phyloP scores from a whole-genome alignment of 2,329 filamentous ascomycete species.

The Chalaropsis thielavioides region DNA sequence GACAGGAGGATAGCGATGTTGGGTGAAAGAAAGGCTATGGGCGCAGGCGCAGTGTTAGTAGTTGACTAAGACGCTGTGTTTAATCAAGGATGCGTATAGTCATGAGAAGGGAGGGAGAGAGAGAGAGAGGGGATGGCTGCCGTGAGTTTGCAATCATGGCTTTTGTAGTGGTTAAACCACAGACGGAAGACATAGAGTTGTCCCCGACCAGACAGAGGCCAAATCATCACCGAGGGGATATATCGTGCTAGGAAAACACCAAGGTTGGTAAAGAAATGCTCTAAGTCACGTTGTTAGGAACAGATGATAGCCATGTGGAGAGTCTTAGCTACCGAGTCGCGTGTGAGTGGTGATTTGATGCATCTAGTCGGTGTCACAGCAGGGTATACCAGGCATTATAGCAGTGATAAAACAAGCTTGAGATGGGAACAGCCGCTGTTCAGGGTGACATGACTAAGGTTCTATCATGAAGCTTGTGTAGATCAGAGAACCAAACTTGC shows the following conservation, averaged over 20 bases:
- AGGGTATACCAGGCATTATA: background rate
- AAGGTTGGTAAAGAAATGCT: background rate
- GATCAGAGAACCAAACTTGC: background rate
- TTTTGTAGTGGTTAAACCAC: background rate
- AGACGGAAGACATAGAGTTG: background rate
- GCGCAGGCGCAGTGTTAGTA: background rate
- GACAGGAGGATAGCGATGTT: slow-evolving; percentile 13
- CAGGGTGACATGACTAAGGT: background rate
- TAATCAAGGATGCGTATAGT: background rate
- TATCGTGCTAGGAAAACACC: background rate
- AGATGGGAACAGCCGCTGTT: background rate
- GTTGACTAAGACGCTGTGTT: background rate
- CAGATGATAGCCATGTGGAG: background rate
- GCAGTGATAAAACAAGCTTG: background rate
- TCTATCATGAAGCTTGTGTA: background rate
- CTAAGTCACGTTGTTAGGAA: background rate
- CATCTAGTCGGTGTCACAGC: slow-evolving; percentile 1
- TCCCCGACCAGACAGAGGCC: background rate
- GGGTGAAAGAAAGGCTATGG: background rate
- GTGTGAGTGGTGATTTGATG: background rate
- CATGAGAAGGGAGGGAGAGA: background rate
- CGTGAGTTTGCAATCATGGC: background rate
- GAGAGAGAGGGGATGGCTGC: background rate
- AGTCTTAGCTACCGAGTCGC: background rate
- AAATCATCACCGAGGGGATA: background rate